Percentiles rank a stretch among this genome's conserved stretches.
Conservation (phyloP, 2,329 filamentous ascomycete species). For the Cordyceps militaris region DNA sequence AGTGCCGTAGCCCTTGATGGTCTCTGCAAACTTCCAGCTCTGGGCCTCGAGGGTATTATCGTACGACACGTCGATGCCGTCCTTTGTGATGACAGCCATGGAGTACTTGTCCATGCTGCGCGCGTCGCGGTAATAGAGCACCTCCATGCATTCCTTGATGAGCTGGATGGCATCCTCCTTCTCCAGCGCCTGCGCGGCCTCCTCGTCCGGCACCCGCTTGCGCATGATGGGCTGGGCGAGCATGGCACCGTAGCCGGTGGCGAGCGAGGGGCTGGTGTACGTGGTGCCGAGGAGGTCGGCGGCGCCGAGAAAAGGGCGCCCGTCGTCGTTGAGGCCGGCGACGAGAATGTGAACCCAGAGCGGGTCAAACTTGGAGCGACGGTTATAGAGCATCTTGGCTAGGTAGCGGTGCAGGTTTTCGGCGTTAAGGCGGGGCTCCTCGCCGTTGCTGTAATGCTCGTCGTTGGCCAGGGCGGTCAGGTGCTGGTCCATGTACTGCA, state of each 20-base stretch:
- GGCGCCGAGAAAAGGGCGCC: constrained; percentile 81
- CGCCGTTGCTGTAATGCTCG: constrained; percentile 65
- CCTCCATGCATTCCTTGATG: constrained; percentile 94
- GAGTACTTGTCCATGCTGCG: constrained; percentile 88
- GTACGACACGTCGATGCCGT: constrained; percentile 78
- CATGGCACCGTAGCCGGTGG: constrained; percentile 89
- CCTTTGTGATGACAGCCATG: constrained; percentile 81
- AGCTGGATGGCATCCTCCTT: constrained; percentile 73
- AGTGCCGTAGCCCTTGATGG: constrained; percentile 90
- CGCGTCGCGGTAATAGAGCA: constrained; percentile 94
- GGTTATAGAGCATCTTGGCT: constrained; percentile 90
- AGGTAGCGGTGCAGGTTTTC: constrained; percentile 96
- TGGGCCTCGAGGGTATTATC: constrained; percentile 85
- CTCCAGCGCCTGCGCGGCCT: constrained; percentile 60
- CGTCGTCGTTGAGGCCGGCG: constrained; percentile 73
- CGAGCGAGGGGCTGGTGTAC: constrained; percentile 78
- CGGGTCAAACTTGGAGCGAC: constrained; percentile 91
- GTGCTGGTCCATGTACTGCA: constrained; percentile 96
- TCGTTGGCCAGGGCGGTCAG: constrained; percentile 79
- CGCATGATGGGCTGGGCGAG: constrained; percentile 89
- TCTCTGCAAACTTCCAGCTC: constrained; percentile 97
- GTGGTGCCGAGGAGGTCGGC: constrained; percentile 91
- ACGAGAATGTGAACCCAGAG: constrained; percentile 96
- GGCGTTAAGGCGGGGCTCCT: constrained; percentile 59
- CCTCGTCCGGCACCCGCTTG: constrained; percentile 76